A percentile compares a stretch with the other conserved stretches of the same genome.
Conservation (phyloP, 2,329 filamentous ascomycete species). For the Beauveria sp. region DNA sequence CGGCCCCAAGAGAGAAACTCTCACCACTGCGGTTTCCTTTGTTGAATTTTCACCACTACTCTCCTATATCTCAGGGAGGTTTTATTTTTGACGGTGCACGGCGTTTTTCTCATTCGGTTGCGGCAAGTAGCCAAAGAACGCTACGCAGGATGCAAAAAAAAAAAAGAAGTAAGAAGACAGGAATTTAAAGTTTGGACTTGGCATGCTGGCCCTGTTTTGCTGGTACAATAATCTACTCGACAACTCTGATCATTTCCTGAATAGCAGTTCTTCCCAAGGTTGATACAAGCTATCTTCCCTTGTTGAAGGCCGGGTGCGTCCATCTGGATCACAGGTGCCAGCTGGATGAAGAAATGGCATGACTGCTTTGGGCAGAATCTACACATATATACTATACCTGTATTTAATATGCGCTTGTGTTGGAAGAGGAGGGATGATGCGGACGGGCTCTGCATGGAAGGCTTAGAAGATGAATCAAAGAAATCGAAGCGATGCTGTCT, state of each 20-base stretch:
- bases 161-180: constrained; percentile 5
- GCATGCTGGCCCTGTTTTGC: not conserved
- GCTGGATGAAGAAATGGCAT: not conserved
- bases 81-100: not conserved
- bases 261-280: not conserved
- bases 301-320: not conserved
- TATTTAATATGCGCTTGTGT: constrained; percentile 3
- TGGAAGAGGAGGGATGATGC: not conserved
- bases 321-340: not conserved
- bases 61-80: not conserved
- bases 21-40: constrained; percentile 9
- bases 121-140: not conserved
- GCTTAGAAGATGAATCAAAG: not conserved
- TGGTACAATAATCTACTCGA: not conserved
- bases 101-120: not conserved
- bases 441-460: constrained; percentile 8
- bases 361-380: not conserved
- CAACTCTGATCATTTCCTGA: not conserved
- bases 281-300: not conserved
- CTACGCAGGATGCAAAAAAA: not conserved
- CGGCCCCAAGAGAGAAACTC: not conserved
- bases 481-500: not conserved
- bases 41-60: constrained; percentile 1
- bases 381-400: constrained; percentile 1
- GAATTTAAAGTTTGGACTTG: not conserved